Evolutionary conservation across 2,329 filamentous ascomycete species (phyloP).

Genomic region (Lecanicillium sp.): DNA sequence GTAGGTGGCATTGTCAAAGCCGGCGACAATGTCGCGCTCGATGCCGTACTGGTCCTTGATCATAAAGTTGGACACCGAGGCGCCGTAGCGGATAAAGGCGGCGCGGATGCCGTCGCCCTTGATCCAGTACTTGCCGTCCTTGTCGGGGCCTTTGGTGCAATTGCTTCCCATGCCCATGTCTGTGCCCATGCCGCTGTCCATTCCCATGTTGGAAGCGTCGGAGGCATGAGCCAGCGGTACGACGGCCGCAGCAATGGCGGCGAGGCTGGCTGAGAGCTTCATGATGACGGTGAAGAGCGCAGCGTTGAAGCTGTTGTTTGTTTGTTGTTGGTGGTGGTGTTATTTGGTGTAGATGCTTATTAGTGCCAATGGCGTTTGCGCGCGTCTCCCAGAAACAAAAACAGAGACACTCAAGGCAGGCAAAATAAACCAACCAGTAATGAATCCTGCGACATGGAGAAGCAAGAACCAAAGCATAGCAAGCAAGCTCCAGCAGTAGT

Average conservation of each 20-base stretch:
- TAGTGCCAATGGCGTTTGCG: too few relatives aligned
- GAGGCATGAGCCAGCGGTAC: slow-evolving; percentile 11
- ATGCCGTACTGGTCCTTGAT: slow-evolving; percentile 61
- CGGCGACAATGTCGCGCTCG: slow-evolving; percentile 61
- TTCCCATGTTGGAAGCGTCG: too few relatives aligned
- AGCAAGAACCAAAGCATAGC: too few relatives aligned
- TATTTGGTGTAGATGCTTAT: too few relatives aligned
- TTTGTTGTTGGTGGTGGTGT: too few relatives aligned
- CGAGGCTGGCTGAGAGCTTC: slow-evolving; percentile 12
- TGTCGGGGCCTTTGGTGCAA: slow-evolving; percentile 33
- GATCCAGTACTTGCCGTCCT: slow-evolving; percentile 65
- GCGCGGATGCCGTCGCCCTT: slow-evolving; percentile 57
- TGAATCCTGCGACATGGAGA: too few relatives aligned
- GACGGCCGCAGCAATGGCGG: slow-evolving; percentile 11
- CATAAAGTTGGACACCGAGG: slow-evolving; percentile 62
- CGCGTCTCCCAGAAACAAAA: too few relatives aligned
- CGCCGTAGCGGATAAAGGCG: slow-evolving; percentile 66
- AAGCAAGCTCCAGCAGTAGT: too few relatives aligned
- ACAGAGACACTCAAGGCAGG: too few relatives aligned
- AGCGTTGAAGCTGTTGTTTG: too few relatives aligned
- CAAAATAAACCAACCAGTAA: too few relatives aligned
- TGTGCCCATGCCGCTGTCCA: slow-evolving; percentile 6
- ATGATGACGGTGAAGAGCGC: slow-evolving; percentile 10
- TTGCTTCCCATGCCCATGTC: slow-evolving; percentile 7
- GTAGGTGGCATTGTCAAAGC: slow-evolving; percentile 68